A percentile compares a stretch with the other conserved stretches of the same genome.
phyloP scores from a whole-genome alignment of 1,284 basidiomycete genomes.

The Boletus calvinii region DNA sequence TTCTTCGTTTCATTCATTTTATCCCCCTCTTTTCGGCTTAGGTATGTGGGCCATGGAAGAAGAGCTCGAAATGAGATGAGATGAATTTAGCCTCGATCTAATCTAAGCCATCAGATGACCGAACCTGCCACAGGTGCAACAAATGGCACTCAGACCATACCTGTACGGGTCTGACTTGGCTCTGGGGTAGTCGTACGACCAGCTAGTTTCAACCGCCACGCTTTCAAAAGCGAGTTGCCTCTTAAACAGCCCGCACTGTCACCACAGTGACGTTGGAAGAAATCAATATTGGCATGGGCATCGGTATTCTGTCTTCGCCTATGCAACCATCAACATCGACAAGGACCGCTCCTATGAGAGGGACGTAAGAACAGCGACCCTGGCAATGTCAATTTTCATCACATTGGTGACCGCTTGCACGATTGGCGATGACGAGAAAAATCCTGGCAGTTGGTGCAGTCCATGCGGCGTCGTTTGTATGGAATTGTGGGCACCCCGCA shows the following conservation, averaged over 20 bases:
- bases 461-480: not conserved
- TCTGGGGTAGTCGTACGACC: not conserved
- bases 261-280: not conserved
- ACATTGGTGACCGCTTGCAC: not conserved
- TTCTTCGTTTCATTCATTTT: not conserved
- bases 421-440: not conserved
- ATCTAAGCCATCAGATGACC: not conserved
- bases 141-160: too few species aligned
- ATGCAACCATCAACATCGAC: not conserved
- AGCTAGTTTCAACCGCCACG: too few species aligned
- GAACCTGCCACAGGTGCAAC: too few species aligned
- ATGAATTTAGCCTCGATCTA: not conserved
- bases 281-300: not conserved
- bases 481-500: not conserved
- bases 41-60: not conserved
- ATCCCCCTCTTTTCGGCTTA: not conserved
- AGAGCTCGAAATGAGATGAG: not conserved
- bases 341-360: not conserved
- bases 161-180: not conserved
- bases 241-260: not conserved
- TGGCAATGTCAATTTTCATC: not conserved
- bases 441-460: too few species aligned
- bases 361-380: not conserved
- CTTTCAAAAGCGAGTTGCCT: not conserved
- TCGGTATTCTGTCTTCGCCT: not conserved